These are phyloP conservation scores for Lizanozyma gosingica DNA, from an alignment of 1,139 yeast genomes.

Conservation along the genomic window DNA sequence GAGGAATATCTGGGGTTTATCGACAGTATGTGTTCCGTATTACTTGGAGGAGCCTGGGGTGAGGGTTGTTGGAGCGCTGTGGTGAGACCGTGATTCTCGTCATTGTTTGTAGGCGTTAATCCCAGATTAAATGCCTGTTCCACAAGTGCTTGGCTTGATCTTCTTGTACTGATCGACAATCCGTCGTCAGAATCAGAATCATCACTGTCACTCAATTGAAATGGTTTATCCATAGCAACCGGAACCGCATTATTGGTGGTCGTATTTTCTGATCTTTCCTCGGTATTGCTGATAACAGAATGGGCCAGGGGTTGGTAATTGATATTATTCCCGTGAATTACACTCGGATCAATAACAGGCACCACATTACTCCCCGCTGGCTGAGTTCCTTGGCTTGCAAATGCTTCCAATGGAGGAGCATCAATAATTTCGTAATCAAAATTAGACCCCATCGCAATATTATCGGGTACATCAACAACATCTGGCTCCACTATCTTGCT, in stretches of 20 bases:
- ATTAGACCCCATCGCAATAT: constrained; percentile 32
- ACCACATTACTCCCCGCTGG: constrained; percentile 8
- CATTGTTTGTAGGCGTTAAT: constrained; percentile 4
- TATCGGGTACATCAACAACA: constrained; percentile 39
- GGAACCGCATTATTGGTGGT: neutral
- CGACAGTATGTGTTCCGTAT: constrained; percentile 9
- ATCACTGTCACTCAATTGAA: constrained; percentile 13
- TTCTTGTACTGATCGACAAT: constrained; percentile 31
- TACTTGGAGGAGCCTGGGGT: constrained; percentile 18
- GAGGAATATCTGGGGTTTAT: constrained; percentile 28
- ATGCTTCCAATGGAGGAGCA: neutral
- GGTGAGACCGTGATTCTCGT: constrained; percentile 15
- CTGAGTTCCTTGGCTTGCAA: constrained; percentile 11
- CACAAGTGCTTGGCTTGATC: constrained; percentile 39
- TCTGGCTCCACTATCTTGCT: constrained; percentile 20
- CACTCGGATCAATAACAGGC: constrained; percentile 16
- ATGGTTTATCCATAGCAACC: constrained; percentile 5
- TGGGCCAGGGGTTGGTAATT: constrained; percentile 1
- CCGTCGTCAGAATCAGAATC: constrained; percentile 23
- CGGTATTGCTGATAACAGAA: neutral
- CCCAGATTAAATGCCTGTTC: constrained; percentile 26
- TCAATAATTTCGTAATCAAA: constrained; percentile 30
- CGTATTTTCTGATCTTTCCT: neutral
- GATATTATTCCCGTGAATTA: neutral
- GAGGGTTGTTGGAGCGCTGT: constrained; percentile 13